A percentile compares a stretch with the other conserved stretches of the same genome.
Conservation (phyloP, 768 basidiomycete genomes). For the Vararia minispora region DNA sequence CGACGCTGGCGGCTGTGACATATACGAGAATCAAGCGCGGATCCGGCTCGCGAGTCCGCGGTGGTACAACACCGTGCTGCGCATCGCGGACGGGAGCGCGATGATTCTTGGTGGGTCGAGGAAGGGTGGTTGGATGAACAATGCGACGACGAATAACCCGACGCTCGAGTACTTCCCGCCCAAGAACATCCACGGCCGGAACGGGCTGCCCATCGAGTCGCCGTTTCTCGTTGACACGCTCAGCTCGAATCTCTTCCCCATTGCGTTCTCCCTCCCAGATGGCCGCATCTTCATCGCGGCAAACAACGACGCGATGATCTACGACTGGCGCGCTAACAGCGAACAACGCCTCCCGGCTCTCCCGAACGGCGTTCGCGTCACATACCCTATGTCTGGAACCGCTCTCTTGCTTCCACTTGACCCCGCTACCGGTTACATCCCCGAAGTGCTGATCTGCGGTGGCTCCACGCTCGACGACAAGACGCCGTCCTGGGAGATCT, state of each 20-base stretch:
- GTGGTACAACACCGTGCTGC: slow-evolving; percentile 70
- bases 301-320: slow-evolving; percentile 70
- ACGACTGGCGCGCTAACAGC: slow-evolving; percentile 56
- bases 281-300: slow-evolving; percentile 67
- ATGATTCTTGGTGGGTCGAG: slow-evolving; percentile 77
- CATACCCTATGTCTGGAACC: slow-evolving; percentile 75
- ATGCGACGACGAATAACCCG: slow-evolving; percentile 69
- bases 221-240: slow-evolving; percentile 60
- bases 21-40: slow-evolving; percentile 52
- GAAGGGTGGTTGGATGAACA: slow-evolving; percentile 83
- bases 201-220: slow-evolving; percentile 54
- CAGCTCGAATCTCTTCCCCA: slow-evolving; percentile 76
- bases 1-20: slow-evolving; percentile 37
- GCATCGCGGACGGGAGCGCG: slow-evolving; percentile 66
- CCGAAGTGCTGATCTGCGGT: slow-evolving; percentile 69
- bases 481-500: slow-evolving; percentile 47
- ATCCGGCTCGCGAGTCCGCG: slow-evolving; percentile 68
- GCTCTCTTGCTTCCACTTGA: slow-evolving; percentile 64
- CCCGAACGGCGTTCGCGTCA: slow-evolving; percentile 71
- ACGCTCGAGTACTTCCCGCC: slow-evolving; percentile 78
- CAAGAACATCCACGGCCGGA: slow-evolving; percentile 55
- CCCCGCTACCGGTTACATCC: slow-evolving; percentile 46
- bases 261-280: slow-evolving; percentile 61
- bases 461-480: slow-evolving; percentile 59
- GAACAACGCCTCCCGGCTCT: slow-evolving; percentile 54